Evolutionary conservation across 805 yeast species (phyloP).

Genomic region (Spathaspora passalidarum): DNA sequence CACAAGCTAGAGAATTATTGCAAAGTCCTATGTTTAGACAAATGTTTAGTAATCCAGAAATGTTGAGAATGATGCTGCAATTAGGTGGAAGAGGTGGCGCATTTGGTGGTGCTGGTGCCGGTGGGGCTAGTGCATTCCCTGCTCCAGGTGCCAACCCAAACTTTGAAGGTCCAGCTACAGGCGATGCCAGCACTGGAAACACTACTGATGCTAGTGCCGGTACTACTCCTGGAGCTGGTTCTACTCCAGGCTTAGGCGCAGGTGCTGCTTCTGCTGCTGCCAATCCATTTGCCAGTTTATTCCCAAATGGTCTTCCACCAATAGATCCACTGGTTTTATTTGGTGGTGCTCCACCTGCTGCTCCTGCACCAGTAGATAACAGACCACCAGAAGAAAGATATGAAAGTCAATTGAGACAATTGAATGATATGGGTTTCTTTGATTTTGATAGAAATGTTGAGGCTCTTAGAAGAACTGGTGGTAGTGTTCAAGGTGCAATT

Average conservation of each 20-base stretch:
- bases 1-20: slow-evolving; percentile 80
- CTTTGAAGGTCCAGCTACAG: slow-evolving; percentile 16
- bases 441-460: slow-evolving; percentile 90
- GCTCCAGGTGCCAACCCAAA: slow-evolving; percentile 41
- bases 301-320: slow-evolving; percentile 33
- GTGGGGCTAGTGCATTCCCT: slow-evolving; percentile 23
- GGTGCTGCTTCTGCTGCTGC: slow-evolving; percentile 19
- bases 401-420: slow-evolving; percentile 41
- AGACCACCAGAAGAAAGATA: slow-evolving; percentile 47
- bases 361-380: slow-evolving; percentile 34
- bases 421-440: slow-evolving; percentile 61
- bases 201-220: slow-evolving; percentile 8
- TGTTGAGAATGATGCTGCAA: slow-evolving; percentile 78
- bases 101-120: slow-evolving; percentile 22
- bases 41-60: slow-evolving; percentile 70
- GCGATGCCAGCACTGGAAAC: slow-evolving; percentile 7
- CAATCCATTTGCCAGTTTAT: slow-evolving; percentile 39
- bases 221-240: slow-evolving; percentile 11
- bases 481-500: slow-evolving; percentile 95
- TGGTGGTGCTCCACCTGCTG: slow-evolving; percentile 21
- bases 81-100: slow-evolving; percentile 54
- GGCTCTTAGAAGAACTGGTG: slow-evolving; percentile 93
- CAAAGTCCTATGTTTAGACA: slow-evolving; percentile 82
- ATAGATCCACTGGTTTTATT: slow-evolving; percentile 55
- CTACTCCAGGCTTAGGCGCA: slow-evolving; percentile 9